These are phyloP conservation scores for Globisporangium rhizosaccharum DNA, from an alignment of 352 stramenopile genomes.

Conservation along the genomic window DNA sequence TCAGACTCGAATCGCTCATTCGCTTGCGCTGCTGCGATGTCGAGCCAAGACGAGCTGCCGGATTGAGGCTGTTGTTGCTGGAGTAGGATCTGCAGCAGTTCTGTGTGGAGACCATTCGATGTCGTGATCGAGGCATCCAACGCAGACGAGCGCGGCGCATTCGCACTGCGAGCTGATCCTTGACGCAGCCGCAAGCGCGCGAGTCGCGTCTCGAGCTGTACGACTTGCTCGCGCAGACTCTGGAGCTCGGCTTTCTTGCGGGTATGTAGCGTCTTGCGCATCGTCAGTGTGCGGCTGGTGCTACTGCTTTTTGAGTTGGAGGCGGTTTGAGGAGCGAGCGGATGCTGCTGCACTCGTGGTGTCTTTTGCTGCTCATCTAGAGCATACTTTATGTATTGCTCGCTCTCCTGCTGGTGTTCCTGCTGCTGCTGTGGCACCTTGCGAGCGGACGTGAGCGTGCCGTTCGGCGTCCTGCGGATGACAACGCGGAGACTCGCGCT, in stretches of 20 bases:
- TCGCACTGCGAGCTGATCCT: neutral
- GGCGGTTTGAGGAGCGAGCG: neutral
- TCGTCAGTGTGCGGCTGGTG: neutral
- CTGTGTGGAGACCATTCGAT: too few relatives aligned
- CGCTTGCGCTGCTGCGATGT: constrained; percentile 1
- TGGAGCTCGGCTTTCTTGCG: constrained; percentile 6
- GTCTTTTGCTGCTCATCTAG: neutral
- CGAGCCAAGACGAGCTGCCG: neutral
- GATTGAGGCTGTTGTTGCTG: neutral
- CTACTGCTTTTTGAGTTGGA: neutral
- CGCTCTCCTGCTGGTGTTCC: neutral
- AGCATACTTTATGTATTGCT: too few relatives aligned
- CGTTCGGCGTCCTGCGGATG: constrained; percentile 2
- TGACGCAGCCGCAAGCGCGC: neutral
- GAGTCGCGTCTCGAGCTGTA: constrained; percentile 2
- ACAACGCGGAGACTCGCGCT: constrained; percentile 5
- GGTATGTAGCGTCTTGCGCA: constrained; percentile 1
- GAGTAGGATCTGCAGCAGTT: too few relatives aligned
- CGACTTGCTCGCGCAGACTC: constrained; percentile 1
- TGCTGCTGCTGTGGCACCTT: neutral
- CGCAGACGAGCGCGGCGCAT: too few relatives aligned
- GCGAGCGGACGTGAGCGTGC: neutral
- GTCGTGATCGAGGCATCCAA: neutral
- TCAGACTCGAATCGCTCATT: neutral
- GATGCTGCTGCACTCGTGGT: neutral